Conservation (phyloP, 805 yeast species). For the Saccharomyces paradoxus region DNA sequence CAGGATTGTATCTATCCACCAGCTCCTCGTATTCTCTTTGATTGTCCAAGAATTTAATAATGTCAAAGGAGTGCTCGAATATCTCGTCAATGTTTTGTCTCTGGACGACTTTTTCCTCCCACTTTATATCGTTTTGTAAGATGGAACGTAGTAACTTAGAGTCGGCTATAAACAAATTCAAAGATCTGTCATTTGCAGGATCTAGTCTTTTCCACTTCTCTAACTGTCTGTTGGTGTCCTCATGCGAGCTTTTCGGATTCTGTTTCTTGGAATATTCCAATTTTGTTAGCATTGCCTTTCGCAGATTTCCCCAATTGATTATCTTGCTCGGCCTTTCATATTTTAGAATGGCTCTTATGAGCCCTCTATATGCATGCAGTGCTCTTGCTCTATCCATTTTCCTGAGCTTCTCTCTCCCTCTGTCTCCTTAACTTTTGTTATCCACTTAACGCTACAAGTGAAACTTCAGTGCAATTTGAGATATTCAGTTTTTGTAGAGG, state of each 20-base stretch:
- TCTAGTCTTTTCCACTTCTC: background rate
- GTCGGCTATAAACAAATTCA: background rate
- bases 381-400: background rate
- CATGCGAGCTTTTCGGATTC: background rate
- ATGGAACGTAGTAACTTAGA: background rate
- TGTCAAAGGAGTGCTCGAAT: slow-evolving; percentile 43
- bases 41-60: slow-evolving; percentile 52
- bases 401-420: background rate
- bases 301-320: background rate
- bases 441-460: background rate
- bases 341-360: background rate
- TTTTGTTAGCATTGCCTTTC: background rate
- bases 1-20: slow-evolving; percentile 81
- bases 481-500: background rate
- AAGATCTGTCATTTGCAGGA: background rate
- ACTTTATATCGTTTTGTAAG: background rate
- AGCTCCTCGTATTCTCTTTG: slow-evolving; percentile 75
- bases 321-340: background rate
- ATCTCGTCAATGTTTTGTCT: background rate
- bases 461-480: background rate
- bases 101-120: background rate
- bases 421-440: background rate
- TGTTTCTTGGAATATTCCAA: background rate
- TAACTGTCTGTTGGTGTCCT: background rate
- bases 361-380: background rate